Base-by-base conservation (phyloP, 1,284 basidiomycete genomes). In the Moesziomyces globuligerus region DNA sequence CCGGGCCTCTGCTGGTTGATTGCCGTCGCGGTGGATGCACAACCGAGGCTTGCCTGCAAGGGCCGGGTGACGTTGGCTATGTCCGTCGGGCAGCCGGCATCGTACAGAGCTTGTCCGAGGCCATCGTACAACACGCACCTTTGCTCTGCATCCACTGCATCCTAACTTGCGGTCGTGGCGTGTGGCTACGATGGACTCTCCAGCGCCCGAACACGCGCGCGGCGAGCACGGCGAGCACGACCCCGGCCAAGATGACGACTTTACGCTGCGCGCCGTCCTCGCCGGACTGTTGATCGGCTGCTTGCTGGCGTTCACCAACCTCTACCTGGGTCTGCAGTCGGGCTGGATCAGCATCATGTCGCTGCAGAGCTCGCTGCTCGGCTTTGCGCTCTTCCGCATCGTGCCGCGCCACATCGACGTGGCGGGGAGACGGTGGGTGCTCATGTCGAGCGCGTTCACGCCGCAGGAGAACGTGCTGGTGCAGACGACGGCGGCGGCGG, bases 401-500 rank as follows among this genome's bases (percentile, higher is more conserved):
- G 84, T 91, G 61, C 84, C 83, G 1, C 51, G 48, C 3, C 45
- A 53, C 17, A 42, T 76, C 57, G 43, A 68, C 18, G 21, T 78
- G 20, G 28, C 48, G 2, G 48, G 64, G 13, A 56, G 58, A 11
- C 48, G 46, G 0, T 56, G 67, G 18, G 39, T 43, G 56, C 46
- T 74, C 21, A 48, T 74, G 46, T 54, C 53, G 23, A 52, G 42
- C 4, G 89, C 91, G 0, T 87, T 97, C 28, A 90, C 89, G 10
- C 88, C 92, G 0, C 91, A 93, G 83, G 93, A 96, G 81, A 92
- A 95, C 70, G 90, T 78, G 28, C 90, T 98, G 0, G 86, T 97
- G 7, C 95, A 98, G 82, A 96, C 94, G 0, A 95, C 93, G 0
- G 93, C 95, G 0, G 94, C 94, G 2, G 93, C 94, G 3, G 65